Conservation (phyloP, 1,284 basidiomycete species). For the Grifola frondosa region DNA sequence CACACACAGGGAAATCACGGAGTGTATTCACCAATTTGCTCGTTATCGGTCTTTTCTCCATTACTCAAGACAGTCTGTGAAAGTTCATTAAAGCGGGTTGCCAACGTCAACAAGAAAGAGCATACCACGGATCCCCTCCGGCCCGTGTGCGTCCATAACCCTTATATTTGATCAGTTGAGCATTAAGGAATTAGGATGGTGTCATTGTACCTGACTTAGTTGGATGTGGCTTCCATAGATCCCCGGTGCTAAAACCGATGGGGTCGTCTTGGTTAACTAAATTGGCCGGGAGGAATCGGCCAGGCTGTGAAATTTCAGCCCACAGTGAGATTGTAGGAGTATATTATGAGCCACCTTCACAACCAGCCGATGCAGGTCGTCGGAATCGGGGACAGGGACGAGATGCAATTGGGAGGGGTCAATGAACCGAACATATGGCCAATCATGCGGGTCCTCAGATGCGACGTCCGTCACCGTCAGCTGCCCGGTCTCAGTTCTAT, state of each 20-base stretch:
- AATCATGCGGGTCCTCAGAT: conserved; percentile 4
- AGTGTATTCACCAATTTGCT: conserved; percentile 17
- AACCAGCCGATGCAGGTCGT: conserved; percentile 4
- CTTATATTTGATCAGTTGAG: background rate
- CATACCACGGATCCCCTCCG: conserved; percentile 8
- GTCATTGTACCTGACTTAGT: conserved; percentile 1
- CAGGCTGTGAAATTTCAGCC: conserved; percentile 3
- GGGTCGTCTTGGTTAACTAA: conserved; percentile 8
- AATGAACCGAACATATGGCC: conserved; percentile 11
- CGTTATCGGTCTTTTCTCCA: conserved; percentile 25
- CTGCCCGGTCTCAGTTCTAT: conserved; percentile 8
- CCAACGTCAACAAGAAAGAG: background rate
- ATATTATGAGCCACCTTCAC: too few species aligned
- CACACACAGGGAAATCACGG: background rate
- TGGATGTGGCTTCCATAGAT: conserved; percentile 9
- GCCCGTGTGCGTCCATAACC: conserved; percentile 13
- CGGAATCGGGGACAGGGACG: conserved; percentile 1
- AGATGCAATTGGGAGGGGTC: background rate
- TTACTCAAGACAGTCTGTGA: conserved; percentile 21
- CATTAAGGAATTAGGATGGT: background rate
- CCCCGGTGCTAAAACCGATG: conserved; percentile 8
- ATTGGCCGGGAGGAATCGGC: conserved; percentile 4
- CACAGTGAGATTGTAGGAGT: background rate
- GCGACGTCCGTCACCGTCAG: conserved; percentile 5
- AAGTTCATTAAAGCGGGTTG: background rate